These are phyloP conservation scores for Pseudisothecium myosuroides DNA, from an alignment of 225 moss, liverwort and hornwort genomes.

Conservation along the genomic window DNA sequence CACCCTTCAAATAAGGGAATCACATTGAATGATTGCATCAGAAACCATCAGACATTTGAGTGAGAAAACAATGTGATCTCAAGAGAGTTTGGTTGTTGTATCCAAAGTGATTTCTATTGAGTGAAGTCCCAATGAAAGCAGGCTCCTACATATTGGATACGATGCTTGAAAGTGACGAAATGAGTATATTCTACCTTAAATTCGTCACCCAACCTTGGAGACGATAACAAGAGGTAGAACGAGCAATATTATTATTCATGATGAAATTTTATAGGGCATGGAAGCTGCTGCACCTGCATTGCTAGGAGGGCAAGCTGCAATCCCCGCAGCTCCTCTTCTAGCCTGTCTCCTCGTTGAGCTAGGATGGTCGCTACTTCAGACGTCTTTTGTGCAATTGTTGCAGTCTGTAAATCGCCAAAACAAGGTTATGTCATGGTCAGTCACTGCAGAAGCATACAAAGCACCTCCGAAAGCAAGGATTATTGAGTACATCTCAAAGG, in stretches of 20 bases:
- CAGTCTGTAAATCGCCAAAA: constrained; percentile 35
- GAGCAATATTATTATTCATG: not conserved
- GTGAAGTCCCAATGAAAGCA: not conserved
- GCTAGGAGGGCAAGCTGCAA: constrained; percentile 58
- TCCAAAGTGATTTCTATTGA: not conserved
- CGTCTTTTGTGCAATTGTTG: constrained; percentile 44
- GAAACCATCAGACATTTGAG: not conserved
- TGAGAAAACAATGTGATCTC: not conserved
- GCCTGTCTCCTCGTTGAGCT: constrained; percentile 54
- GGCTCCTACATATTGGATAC: not conserved
- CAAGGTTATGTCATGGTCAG: not conserved
- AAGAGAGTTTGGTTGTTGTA: not conserved
- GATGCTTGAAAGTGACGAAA: not conserved
- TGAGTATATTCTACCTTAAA: not conserved
- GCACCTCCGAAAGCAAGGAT: not conserved
- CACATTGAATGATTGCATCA: not conserved
- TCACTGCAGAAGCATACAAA: not conserved
- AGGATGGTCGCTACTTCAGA: constrained; percentile 55
- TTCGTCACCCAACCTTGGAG: not conserved
- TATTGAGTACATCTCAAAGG: not conserved
- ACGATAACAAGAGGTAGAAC: not conserved
- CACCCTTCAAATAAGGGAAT: not conserved
- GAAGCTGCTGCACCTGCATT: constrained; percentile 60
- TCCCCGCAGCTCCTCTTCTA: constrained; percentile 68
- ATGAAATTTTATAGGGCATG: not conserved